phyloP scores from a whole-genome alignment of 345 rosid genomes.

The Alliaria petiolata region DNA sequence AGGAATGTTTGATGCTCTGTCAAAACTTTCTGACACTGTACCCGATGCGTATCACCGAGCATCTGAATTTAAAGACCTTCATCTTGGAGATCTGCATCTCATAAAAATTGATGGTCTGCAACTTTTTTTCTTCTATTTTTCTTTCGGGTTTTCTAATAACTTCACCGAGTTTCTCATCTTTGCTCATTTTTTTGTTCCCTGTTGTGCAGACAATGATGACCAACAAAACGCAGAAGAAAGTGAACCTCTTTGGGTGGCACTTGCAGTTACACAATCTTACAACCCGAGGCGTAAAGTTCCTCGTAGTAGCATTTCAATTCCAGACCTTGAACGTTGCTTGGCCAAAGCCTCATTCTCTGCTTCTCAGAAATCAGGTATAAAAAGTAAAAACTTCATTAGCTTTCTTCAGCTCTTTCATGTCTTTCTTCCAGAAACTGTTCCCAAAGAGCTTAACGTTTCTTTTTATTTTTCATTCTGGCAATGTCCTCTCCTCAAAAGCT shows the following conservation, averaged over 20 bases:
- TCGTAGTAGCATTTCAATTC: slow-evolving; percentile 61
- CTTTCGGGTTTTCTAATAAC: slow-evolving; percentile 5
- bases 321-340: slow-evolving; percentile 72
- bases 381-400: not conserved
- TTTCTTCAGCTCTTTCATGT: not conserved
- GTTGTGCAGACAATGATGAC: slow-evolving; percentile 36
- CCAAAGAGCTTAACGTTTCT: not conserved
- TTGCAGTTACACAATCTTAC: slow-evolving; percentile 77
- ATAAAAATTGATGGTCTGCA: slow-evolving; percentile 52
- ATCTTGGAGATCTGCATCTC: slow-evolving; percentile 87
- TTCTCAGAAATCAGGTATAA: slow-evolving; percentile 59
- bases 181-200: not conserved
- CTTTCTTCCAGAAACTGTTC: not conserved
- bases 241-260: slow-evolving; percentile 57
- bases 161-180: not conserved
- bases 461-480: not conserved
- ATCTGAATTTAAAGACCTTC: slow-evolving; percentile 63
- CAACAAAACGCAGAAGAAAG: slow-evolving; percentile 31
- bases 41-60: slow-evolving; percentile 62
- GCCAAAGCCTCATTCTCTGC: slow-evolving; percentile 67
- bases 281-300: slow-evolving; percentile 68
- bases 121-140: not conserved
- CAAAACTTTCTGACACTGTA: slow-evolving; percentile 48
- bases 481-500: slow-evolving; percentile 34
- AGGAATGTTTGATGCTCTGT: slow-evolving; percentile 77